Evolutionary conservation across 2,329 filamentous ascomycete genomes (phyloP), one percentile per base, ranked within the genome.

Genomic region (Aspergillus neotritici): DNA sequence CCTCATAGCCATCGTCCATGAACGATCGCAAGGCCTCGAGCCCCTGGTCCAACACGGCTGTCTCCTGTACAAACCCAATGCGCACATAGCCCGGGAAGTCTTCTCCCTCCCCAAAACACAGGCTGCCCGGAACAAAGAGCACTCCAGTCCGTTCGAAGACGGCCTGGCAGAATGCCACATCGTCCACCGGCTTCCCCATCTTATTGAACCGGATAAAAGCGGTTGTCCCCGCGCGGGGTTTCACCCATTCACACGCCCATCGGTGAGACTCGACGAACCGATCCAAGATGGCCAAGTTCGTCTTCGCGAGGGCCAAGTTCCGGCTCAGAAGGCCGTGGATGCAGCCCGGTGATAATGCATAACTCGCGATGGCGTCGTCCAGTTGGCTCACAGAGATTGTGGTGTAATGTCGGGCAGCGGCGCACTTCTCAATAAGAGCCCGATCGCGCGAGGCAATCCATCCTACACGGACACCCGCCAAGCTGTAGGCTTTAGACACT

Each of bases 371-470:
- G 38, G 79, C 77, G 61, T 94, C 87, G 61, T 94, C 87, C 5
- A 95, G 69, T 57, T 84, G 80, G n/a, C 85, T 86, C 0, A 94
- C 87, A 31, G 84, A 86, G 56, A 94, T 94, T 17, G 86, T 89
- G 3, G 87, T 94, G 70, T 93, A 94, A 63, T 93, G 84, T 32
- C 87, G 75, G 1, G 82, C 82, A 11, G 71, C 66, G 9, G 83
- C 80, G 49, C 86, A 74, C 11, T 74, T 70, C 39, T 82, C 76
- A 41, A 91, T 75, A 43, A 94, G 73, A 0, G 69, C 67, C 4
- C 62, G 59, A 62, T 80, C 78, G 17, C 79, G 79, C 11, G 82
- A 84, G 3, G 85, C 86, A 45, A 91, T 75, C 89, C 89, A 96
- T 28, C 89, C 89, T 1, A 90, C 67, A 1, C 88, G 81, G 48